Evolutionary conservation across 192 early-diverging fungal species (phyloP).

Genomic region (Chytriomyces sp.): DNA sequence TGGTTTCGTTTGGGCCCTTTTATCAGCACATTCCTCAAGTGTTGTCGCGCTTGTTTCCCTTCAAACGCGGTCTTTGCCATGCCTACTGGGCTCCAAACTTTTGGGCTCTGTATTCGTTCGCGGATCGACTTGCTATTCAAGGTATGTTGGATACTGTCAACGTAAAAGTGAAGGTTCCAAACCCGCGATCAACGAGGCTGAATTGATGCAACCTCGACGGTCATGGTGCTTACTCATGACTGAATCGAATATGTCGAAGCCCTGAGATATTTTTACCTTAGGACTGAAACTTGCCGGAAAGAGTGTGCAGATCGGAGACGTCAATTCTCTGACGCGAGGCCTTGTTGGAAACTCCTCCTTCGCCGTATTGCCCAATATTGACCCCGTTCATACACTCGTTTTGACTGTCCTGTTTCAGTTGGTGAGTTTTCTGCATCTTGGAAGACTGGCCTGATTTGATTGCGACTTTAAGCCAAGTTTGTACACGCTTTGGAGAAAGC

Average conservation of each 20-base stretch:
- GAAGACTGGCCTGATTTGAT: neutral
- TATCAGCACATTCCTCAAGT: constrained; percentile 76
- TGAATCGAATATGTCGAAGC: no score
- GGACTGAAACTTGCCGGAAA: constrained; percentile 15
- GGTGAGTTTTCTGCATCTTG: constrained; percentile 38
- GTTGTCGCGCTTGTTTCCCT: constrained; percentile 84
- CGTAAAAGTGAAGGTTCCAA: no score
- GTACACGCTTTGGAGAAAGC: constrained; percentile 55
- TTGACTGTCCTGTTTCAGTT: constrained; percentile 74
- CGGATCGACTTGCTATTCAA: constrained; percentile 72
- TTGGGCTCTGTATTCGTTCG: constrained; percentile 90
- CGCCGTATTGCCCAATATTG: constrained; percentile 74
- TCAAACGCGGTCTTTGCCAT: constrained; percentile 94
- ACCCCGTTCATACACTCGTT: constrained; percentile 65
- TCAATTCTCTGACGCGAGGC: constrained; percentile 77
- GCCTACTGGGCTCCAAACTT: constrained; percentile 98
- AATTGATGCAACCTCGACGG: no score
- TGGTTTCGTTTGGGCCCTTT: constrained; percentile 83
- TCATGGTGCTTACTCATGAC: no score
- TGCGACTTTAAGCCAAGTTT: constrained; percentile 51
- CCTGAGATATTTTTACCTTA: no score
- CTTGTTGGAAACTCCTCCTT: constrained; percentile 87
- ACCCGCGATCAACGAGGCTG: no score
- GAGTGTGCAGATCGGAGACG: neutral
- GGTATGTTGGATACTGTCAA: constrained; percentile 43